These are phyloP conservation scores for Thalassiosira allenii DNA, from an alignment of 352 stramenopile genomes.

Conservation along the genomic window DNA sequence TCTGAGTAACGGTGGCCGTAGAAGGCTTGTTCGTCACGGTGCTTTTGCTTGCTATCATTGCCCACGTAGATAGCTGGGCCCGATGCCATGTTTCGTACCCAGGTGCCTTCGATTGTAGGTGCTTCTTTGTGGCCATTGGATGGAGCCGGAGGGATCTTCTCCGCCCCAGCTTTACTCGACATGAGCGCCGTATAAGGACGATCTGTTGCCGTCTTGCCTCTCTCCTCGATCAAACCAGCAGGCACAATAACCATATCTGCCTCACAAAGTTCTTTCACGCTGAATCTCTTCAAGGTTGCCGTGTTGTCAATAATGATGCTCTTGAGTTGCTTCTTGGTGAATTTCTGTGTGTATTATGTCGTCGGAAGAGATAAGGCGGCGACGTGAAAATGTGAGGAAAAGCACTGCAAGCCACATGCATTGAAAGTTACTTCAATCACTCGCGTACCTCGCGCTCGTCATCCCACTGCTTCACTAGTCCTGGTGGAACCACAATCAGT, in stretches of 20 bases:
- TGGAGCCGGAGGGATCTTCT: conserved; percentile 58
- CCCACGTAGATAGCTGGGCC: conserved; percentile 71
- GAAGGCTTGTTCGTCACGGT: conserved; percentile 63
- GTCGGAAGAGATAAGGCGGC: not conserved
- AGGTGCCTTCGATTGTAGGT: conserved; percentile 71
- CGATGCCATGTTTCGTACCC: conserved; percentile 70
- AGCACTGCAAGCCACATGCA: too few species aligned
- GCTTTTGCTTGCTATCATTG: conserved; percentile 58
- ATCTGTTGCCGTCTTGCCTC: conserved; percentile 24
- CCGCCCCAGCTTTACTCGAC: conserved; percentile 49
- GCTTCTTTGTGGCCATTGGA: conserved; percentile 59
- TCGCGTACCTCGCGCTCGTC: too few species aligned
- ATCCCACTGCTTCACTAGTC: conserved; percentile 58
- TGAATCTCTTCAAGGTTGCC: conserved; percentile 55
- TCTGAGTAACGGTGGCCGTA: conserved; percentile 51
- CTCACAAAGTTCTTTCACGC: conserved; percentile 66
- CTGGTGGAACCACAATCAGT: conserved; percentile 61
- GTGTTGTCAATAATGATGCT: conserved; percentile 62
- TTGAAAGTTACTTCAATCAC: too few species aligned
- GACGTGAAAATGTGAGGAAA: too few species aligned
- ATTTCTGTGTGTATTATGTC: too few species aligned
- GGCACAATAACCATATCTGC: conserved; percentile 72
- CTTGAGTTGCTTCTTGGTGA: conserved; percentile 50
- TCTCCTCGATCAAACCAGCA: conserved; percentile 71
- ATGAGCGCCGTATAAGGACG: conserved; percentile 69